Evolutionary conservation across 2,329 filamentous ascomycete genomes (phyloP), one percentile per base, ranked within the genome.

Genomic region (Tolypocladium pustulatum): DNA sequence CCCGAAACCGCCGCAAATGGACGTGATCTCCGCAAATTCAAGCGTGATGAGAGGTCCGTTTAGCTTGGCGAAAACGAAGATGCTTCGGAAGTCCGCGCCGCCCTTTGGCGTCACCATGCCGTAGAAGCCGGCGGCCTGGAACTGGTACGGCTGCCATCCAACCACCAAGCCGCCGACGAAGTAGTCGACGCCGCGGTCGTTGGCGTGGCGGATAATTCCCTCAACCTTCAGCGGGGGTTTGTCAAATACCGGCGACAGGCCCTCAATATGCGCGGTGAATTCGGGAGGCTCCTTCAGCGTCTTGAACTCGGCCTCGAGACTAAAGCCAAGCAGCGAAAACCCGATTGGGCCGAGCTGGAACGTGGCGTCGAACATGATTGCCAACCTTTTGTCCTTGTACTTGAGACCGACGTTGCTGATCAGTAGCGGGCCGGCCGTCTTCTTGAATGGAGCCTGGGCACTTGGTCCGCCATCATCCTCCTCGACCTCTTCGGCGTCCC

Each of bases 121-220:
- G 61, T 78, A 78, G 59, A 69, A 71, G 8, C 76, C 76, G 0
- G 71, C 72, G 0, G 75, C 76, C 38, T 69, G 43, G 61, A 79
- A 69, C 15, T 67, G 66, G 37, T 71, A 78, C 0, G 72, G 69
- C 0, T 58, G 40, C 57, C 70, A 73, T 1, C 66, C 65, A 13
- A 78, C 56, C 22, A 68, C 65, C 2, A 75, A 46, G 0, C 72
- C 76, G 0, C 75, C 76, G 2, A 65, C 65, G 55, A 73, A 78
- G 54, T 68, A 69, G 2, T 72, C 65, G 7, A 67, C 34, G 1
- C n/a, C 8, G 3, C 53, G 62, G 1, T 56, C 60, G 10, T 67
- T 68, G 1, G 61, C 66, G 49, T 72, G 68, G 1, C 61, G 59
- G 54, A 76, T 68, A 5, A 71, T 55, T 1, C 75, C 76, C 0